phyloP scores from a whole-genome alignment of 768 basidiomycete genomes.

The Pleurotus giganteus region DNA sequence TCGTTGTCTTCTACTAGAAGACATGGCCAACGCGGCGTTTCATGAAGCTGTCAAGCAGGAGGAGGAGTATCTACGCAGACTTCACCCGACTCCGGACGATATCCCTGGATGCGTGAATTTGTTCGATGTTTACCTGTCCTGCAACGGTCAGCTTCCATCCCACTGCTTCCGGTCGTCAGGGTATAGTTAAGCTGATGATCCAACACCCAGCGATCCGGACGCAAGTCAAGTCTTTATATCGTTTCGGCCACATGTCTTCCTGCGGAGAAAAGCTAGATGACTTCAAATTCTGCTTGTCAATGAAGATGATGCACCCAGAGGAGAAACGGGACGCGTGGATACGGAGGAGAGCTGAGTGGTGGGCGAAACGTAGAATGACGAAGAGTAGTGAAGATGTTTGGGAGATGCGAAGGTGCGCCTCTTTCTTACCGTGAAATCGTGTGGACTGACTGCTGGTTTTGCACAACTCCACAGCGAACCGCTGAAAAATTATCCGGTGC shows the following conservation, averaged over 20 bases:
- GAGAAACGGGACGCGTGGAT: slow-evolving; percentile 84
- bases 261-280: slow-evolving; percentile 83
- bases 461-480: background rate
- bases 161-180: no score
- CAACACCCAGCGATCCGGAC: slow-evolving; percentile 60
- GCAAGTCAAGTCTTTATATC: slow-evolving; percentile 84
- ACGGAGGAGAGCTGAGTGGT: slow-evolving; percentile 86
- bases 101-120: slow-evolving; percentile 80
- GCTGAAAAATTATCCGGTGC: slow-evolving; percentile 2
- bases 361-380: slow-evolving; percentile 73
- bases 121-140: slow-evolving; percentile 70
- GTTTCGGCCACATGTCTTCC: slow-evolving; percentile 71
- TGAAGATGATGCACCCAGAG: slow-evolving; percentile 77
- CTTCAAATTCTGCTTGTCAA: slow-evolving; percentile 91
- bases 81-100: slow-evolving; percentile 76
- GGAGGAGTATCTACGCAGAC: slow-evolving; percentile 54
- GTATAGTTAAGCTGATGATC: no score
- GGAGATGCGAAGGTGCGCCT: slow-evolving; percentile 71
- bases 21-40: slow-evolving; percentile 45
- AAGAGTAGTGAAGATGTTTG: slow-evolving; percentile 95
- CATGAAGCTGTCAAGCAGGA: slow-evolving; percentile 65
- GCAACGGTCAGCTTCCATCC: slow-evolving; percentile 49
- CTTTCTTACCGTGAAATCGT: background rate
- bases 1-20: background rate
- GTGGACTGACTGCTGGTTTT: background rate